phyloP scores from a whole-genome alignment of 768 basidiomycete genomes.

The Agrocybe praecox region DNA sequence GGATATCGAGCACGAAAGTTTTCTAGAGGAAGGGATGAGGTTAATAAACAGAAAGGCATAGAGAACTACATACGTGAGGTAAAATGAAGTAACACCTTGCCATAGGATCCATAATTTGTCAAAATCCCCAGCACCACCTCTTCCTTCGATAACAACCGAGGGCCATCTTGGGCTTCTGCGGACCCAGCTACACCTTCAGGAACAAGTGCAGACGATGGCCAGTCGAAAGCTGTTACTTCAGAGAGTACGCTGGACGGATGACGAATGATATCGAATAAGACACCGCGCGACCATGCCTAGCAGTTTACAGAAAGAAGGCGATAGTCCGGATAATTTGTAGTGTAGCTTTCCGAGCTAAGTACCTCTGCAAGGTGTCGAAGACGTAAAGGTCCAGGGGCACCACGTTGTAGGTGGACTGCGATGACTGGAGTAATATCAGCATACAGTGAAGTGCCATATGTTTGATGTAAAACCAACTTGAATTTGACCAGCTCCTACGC shows the following conservation, averaged over 20 bases:
- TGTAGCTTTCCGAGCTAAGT: not conserved
- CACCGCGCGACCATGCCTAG: conserved; percentile 3
- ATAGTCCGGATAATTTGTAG: not conserved
- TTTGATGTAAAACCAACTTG: not conserved
- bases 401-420: not conserved
- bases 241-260: not conserved
- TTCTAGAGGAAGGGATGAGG: not conserved
- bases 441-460: not conserved
- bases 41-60: not conserved
- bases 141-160: not conserved
- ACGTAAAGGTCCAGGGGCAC: not conserved
- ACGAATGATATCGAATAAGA: conserved; percentile 1
- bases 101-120: conserved; percentile 5
- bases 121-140: not conserved
- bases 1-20: conserved; percentile 1
- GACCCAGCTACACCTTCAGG: not conserved
- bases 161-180: not conserved
- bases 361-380: not conserved
- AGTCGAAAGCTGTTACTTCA: not conserved
- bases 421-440: not conserved
- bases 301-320: conserved; percentile 2
- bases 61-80: not conserved
- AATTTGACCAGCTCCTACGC: not conserved
- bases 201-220: not conserved
- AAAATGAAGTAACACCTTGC: conserved; percentile 1